Evolutionary conservation across 345 rosid genomes (phyloP).

Genomic region (Rhizophora mangle): DNA sequence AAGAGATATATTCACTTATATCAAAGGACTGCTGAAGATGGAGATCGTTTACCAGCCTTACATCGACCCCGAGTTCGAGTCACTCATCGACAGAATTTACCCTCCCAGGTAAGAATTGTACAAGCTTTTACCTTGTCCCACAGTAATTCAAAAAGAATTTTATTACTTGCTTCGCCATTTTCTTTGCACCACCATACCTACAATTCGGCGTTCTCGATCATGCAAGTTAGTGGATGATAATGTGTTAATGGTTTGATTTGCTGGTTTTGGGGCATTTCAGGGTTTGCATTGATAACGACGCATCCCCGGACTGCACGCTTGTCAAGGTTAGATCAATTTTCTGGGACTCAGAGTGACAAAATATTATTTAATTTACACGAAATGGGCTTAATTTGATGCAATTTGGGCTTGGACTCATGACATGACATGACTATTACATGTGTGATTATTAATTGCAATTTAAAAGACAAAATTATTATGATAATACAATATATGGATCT

Average conservation of each 20-base stretch:
- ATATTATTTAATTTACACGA: too few relatives aligned
- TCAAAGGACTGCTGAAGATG: constrained; percentile 31
- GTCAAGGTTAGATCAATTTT: constrained; percentile 53
- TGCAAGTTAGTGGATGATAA: neutral
- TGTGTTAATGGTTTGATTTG: neutral
- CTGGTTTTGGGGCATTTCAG: constrained; percentile 38
- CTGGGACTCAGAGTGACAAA: neutral
- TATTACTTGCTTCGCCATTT: neutral
- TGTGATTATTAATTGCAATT: too few relatives aligned
- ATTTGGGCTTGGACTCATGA: too few relatives aligned
- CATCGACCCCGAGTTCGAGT: constrained; percentile 68
- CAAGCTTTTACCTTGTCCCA: too few relatives aligned
- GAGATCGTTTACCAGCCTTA: constrained; percentile 65
- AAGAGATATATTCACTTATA: neutral
- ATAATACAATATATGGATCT: too few relatives aligned
- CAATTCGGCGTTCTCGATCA: neutral
- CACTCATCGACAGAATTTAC: constrained; percentile 77
- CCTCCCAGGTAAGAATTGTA: constrained; percentile 57
- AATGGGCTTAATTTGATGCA: too few relatives aligned
- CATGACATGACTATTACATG: too few relatives aligned
- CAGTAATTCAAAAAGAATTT: neutral
- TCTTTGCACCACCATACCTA: neutral
- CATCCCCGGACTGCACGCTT: constrained; percentile 71
- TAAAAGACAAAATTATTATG: neutral
- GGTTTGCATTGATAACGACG: constrained; percentile 81